These are phyloP conservation scores for Talaromyces marneffei DNA, from an alignment of 2,329 filamentous ascomycete species.

Conservation along the genomic window DNA sequence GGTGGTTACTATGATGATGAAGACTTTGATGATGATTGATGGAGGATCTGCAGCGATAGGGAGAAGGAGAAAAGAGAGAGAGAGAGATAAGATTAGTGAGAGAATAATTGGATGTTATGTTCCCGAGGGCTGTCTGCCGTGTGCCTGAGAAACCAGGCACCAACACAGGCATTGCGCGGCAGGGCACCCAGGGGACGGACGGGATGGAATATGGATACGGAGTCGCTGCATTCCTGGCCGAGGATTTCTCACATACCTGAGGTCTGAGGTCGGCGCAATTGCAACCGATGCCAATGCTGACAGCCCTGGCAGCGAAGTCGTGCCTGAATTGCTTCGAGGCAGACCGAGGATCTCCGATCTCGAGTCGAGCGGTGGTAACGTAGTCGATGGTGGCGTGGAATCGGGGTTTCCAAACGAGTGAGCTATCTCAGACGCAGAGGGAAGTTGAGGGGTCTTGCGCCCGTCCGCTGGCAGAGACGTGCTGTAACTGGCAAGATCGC, in stretches of 20 bases:
- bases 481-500: constrained; percentile 29
- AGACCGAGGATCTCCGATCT: constrained; percentile 20
- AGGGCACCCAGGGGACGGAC: not conserved
- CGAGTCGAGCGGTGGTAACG: constrained; percentile 30
- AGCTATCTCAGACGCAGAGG: constrained; percentile 38
- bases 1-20: constrained; percentile 35
- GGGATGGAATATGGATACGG: not conserved
- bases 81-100: not conserved
- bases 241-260: constrained; percentile 38
- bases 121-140: not conserved
- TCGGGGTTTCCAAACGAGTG: constrained; percentile 51
- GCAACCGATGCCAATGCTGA: constrained; percentile 56
- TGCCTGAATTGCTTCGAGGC: constrained; percentile 28
- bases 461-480: constrained; percentile 43
- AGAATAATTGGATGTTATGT: not conserved
- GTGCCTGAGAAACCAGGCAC: constrained; percentile 8
- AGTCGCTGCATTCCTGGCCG: not conserved
- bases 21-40: constrained; percentile 21
- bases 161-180: not conserved
- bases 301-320: constrained; percentile 50
- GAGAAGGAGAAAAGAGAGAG: not conserved
- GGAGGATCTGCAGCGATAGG: constrained; percentile 13
- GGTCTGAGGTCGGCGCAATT: constrained; percentile 46
- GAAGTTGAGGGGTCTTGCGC: constrained; percentile 44
- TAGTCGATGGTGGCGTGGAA: constrained; percentile 42